A percentile compares a stretch with the other conserved stretches of the same genome.
phyloP scores from a whole-genome alignment of 495 filamentous ascomycete species.

The Bathelium albidoporum region DNA sequence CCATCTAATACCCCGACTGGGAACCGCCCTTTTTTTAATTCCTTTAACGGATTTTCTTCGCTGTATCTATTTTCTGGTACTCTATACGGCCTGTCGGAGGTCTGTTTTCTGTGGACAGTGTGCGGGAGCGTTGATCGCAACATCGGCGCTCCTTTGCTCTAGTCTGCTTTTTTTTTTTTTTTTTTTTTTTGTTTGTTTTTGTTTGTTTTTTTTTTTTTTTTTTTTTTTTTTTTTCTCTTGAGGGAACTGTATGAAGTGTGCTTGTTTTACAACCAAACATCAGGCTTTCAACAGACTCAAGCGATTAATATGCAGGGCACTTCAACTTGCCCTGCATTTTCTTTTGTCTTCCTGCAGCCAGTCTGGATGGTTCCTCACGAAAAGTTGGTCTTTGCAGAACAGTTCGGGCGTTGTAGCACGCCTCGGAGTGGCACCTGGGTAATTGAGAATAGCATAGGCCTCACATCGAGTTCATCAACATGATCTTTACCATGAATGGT shows the following conservation, averaged over 20 bases:
- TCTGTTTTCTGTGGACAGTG: neutral
- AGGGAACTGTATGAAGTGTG: slow-evolving; percentile 48
- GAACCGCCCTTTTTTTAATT: too few relatives aligned
- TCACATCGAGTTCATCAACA: neutral
- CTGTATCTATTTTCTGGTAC: neutral
- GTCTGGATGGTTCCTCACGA: neutral
- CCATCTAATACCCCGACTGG: neutral
- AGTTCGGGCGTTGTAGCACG: neutral
- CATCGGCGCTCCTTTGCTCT: slow-evolving; percentile 33
- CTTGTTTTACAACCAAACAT: slow-evolving; percentile 80
- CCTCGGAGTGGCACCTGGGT: neutral
- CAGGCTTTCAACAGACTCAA: slow-evolving; percentile 72
- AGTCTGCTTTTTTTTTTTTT: slow-evolving; percentile 26
- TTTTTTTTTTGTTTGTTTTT: too few relatives aligned
- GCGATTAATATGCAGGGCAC: slow-evolving; percentile 51
- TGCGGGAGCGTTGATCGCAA: slow-evolving; percentile 40
- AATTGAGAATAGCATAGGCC: neutral
- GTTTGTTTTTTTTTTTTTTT: too few relatives aligned
- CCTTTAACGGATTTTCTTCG: neutral
- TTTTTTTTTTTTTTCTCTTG: too few relatives aligned
- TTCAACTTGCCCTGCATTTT: slow-evolving; percentile 51
- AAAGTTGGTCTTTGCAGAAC: neutral
- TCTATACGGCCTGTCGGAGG: neutral
- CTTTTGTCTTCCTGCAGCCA: slow-evolving; percentile 28
- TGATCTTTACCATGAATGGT: neutral